Evolutionary conservation across 495 filamentous ascomycete genomes (phyloP).

Genomic region (Hamigera avellanea): DNA sequence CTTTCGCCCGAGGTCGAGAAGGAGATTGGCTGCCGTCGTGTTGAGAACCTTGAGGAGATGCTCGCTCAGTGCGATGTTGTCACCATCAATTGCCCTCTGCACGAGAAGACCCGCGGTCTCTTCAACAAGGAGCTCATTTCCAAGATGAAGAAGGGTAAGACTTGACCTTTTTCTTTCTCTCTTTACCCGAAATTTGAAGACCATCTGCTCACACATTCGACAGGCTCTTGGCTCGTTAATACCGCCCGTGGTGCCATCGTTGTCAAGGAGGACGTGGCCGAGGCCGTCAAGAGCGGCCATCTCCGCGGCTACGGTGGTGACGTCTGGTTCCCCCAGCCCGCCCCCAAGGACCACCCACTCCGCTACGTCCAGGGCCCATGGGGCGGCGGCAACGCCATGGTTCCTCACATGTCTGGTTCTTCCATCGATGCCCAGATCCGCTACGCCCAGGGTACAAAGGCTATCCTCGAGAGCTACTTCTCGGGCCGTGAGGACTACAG

Average conservation of each 20-base stretch:
- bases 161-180: neutral
- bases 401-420: constrained; percentile 96
- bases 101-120: constrained; percentile 90
- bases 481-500: constrained; percentile 77
- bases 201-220: too few species aligned
- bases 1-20: constrained; percentile 76
- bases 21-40: constrained; percentile 91
- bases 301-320: constrained; percentile 96
- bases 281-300: constrained; percentile 83
- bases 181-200: too few species aligned
- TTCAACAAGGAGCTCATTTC: constrained; percentile 99
- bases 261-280: constrained; percentile 97
- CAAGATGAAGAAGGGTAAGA: constrained; percentile 94
- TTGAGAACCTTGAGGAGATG: constrained; percentile 85
- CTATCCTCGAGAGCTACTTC: constrained; percentile 85
- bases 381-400: constrained; percentile 96
- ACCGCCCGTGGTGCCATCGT: constrained; percentile 98
- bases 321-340: constrained; percentile 89
- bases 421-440: constrained; percentile 95
- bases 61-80: constrained; percentile 93
- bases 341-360: constrained; percentile 87
- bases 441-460: constrained; percentile 82
- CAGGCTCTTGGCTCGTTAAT: constrained; percentile 92
- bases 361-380: constrained; percentile 89
- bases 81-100: constrained; percentile 98